These are phyloP conservation scores for Geranomyces variabilis DNA, from an alignment of 192 early-diverging fungal species.

Conservation along the genomic window DNA sequence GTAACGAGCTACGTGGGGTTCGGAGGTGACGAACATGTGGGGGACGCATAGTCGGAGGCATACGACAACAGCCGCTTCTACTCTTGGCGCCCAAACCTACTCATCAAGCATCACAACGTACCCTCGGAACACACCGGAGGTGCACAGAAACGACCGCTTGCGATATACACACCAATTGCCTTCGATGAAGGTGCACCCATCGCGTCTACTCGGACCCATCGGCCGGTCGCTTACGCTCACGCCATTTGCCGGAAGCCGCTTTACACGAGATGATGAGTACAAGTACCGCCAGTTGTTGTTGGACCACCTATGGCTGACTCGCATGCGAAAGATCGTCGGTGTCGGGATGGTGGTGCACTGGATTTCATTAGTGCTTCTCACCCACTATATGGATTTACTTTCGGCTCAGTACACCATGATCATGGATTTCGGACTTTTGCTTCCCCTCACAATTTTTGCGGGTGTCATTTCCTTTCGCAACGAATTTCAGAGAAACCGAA, in stretches of 20 bases:
- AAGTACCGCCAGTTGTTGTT: conserved; percentile 1
- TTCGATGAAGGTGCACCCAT: too few relatives aligned
- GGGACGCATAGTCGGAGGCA: too few relatives aligned
- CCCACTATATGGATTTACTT: neutral
- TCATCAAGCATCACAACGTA: too few relatives aligned
- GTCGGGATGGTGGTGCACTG: neutral
- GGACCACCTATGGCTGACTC: conserved; percentile 4
- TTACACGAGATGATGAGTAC: neutral
- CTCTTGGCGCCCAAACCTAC: too few relatives aligned
- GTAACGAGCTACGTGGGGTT: too few relatives aligned
- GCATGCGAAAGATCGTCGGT: neutral
- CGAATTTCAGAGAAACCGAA: neutral
- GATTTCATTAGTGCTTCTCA: neutral
- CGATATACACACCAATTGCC: too few relatives aligned
- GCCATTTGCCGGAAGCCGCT: neutral
- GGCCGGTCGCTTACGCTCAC: neutral
- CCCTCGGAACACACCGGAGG: too few relatives aligned
- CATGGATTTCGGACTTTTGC: conserved; percentile 1
- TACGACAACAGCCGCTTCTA: too few relatives aligned
- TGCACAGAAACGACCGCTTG: too few relatives aligned
- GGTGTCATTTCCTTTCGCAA: neutral
- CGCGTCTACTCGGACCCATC: too few relatives aligned
- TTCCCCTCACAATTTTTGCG: neutral
- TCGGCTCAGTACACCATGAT: neutral
- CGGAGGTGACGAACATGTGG: too few relatives aligned